phyloP scores from a whole-genome alignment of 2,329 filamentous ascomycete genomes.

The Arthrobotrys entomopaga region DNA sequence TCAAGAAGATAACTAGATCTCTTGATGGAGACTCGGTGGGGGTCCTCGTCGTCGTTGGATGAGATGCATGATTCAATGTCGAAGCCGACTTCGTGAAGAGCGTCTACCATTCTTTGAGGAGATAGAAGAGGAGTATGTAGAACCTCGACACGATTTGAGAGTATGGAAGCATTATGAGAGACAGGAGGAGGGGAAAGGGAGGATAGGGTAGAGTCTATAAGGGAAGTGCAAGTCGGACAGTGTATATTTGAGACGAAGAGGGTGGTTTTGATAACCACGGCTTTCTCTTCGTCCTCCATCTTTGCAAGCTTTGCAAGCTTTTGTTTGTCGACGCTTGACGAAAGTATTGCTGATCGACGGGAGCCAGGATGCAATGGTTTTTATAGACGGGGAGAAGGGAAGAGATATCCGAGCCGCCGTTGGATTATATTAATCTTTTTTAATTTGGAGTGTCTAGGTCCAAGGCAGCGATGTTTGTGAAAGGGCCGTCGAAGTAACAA shows the following conservation, averaged over 20 bases:
- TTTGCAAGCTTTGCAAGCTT: no score
- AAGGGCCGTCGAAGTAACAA: no score
- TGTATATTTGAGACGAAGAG: conserved; percentile 79
- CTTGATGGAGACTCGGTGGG: conserved; percentile 11
- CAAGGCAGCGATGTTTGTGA: no score
- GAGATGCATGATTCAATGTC: conserved; percentile 64
- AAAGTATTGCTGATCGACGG: no score
- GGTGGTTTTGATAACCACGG: conserved; percentile 63
- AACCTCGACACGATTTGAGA: conserved; percentile 75
- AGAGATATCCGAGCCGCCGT: no score
- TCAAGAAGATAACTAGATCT: conserved; percentile 38
- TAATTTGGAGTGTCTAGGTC: no score
- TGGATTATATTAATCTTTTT: no score
- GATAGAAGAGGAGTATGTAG: conserved; percentile 65
- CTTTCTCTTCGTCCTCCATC: neutral
- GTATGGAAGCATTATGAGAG: conserved; percentile 75
- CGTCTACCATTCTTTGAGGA: conserved; percentile 62
- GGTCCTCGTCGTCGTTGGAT: conserved; percentile 30
- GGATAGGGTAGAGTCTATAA: conserved; percentile 71
- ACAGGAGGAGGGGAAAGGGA: conserved; percentile 65
- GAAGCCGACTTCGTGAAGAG: conserved; percentile 70
- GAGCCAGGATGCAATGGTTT: no score
- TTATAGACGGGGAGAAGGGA: no score
- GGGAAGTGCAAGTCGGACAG: conserved; percentile 77
- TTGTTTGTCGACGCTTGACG: neutral